phyloP scores from a whole-genome alignment of 2,329 filamentous ascomycete genomes.

The Knoxdaviesia proteae region DNA sequence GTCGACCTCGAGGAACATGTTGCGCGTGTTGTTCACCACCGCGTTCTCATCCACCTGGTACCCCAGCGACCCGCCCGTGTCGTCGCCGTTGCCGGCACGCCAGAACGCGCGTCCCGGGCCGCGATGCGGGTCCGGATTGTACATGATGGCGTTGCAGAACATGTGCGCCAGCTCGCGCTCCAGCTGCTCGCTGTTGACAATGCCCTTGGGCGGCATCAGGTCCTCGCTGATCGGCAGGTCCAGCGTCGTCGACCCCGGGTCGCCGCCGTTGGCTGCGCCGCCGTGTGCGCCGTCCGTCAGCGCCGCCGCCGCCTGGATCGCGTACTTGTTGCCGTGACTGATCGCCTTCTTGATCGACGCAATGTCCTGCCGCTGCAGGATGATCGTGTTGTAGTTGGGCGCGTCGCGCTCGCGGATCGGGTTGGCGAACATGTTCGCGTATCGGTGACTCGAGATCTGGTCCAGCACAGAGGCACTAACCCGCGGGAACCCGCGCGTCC shows the following conservation, averaged over 20 bases:
- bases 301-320: slow-evolving; percentile 35
- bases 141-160: slow-evolving; percentile 98
- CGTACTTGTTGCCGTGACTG: slow-evolving; percentile 48
- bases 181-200: slow-evolving; percentile 81
- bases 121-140: slow-evolving; percentile 65
- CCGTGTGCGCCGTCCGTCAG: slow-evolving; percentile 25
- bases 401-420: slow-evolving; percentile 56
- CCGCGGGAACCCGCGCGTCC: slow-evolving; percentile 55
- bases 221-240: slow-evolving; percentile 54
- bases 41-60: slow-evolving; percentile 64
- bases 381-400: slow-evolving; percentile 53
- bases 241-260: slow-evolving; percentile 32
- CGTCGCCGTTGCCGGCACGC: slow-evolving; percentile 14
- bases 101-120: slow-evolving; percentile 44
- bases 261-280: slow-evolving; percentile 19
- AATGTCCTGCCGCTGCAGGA: slow-evolving; percentile 56
- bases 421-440: slow-evolving; percentile 61
- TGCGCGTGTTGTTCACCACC: slow-evolving; percentile 67
- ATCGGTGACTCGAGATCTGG: slow-evolving; percentile 55
- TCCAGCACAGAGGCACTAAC: slow-evolving; percentile 55
- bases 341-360: slow-evolving; percentile 60
- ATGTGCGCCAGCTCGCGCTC: slow-evolving; percentile 89
- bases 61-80: slow-evolving; percentile 26
- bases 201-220: slow-evolving; percentile 64
- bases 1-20: slow-evolving; percentile 81